These are phyloP conservation scores for Ogataea kodamae DNA, from an alignment of 805 yeast species.

Conservation along the genomic window DNA sequence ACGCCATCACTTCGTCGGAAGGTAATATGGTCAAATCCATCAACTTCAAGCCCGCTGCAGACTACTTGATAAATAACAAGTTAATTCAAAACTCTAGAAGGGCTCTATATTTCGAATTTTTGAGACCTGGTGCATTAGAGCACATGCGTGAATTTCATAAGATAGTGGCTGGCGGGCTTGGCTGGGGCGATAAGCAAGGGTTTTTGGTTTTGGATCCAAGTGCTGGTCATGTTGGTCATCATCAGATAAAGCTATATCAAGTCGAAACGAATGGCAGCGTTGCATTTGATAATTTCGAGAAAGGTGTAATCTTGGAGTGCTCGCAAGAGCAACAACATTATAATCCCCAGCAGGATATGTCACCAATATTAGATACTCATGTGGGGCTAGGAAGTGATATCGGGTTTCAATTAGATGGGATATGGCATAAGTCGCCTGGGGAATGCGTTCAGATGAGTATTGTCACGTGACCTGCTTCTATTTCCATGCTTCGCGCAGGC, in stretches of 20 bases:
- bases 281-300: neutral
- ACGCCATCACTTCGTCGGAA: constrained; percentile 45
- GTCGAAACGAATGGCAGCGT: constrained; percentile 9
- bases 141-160: constrained; percentile 37
- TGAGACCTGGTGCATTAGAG: constrained; percentile 5
- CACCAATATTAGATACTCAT: constrained; percentile 14
- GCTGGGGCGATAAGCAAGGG: constrained; percentile 69
- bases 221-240: constrained; percentile 34
- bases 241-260: constrained; percentile 21
- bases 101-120: constrained; percentile 24
- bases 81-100: constrained; percentile 29
- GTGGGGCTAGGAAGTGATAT: constrained; percentile 35
- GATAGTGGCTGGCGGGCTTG: constrained; percentile 72
- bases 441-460: constrained; percentile 23
- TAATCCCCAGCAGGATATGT: neutral
- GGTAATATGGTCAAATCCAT: constrained; percentile 61
- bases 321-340: constrained; percentile 11
- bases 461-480: constrained; percentile 9
- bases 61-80: constrained; percentile 45
- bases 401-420: constrained; percentile 30
- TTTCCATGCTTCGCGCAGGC: constrained; percentile 3
- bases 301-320: constrained; percentile 24
- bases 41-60: constrained; percentile 54
- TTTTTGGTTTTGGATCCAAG: constrained; percentile 64
- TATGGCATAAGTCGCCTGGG: constrained; percentile 33